Evolutionary conservation across 257 asterid species (phyloP), one percentile per base, ranked within the genome.

Genomic region (Marsdenia floribunda): DNA sequence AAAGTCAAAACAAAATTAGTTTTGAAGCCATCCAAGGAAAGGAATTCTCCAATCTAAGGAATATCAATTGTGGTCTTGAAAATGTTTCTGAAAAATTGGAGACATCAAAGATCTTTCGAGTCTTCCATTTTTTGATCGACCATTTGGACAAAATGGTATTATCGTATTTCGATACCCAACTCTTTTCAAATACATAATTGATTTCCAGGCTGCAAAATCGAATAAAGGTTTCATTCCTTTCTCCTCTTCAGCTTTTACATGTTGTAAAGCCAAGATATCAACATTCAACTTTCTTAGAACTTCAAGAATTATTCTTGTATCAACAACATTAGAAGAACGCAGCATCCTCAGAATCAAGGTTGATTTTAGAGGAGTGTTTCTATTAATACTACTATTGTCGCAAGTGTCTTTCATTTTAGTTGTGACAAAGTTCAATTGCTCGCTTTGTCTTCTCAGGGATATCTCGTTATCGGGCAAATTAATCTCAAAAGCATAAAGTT

Each of bases 161-260:
- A 4, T 98, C 99, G 73, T 85, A 94, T 18, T 92, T 97, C 19
- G 98, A 98, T 5, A 98, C 98, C 99, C 99, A 94, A 42, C 98
- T 92, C 76, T 94, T 98, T 1, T 98, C 99, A 80, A 94, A 94
- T 1, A 90, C 98, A 76, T 90, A 94, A 60, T 85, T 81, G 98
- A 94, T 94, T 72, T 97, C 98, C 70, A 73, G 76, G 97, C 96
- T 5, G 58, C 83, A 18, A 94, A 86, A 80, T 89, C 96, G 3
- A 98, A 94, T 38, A 94, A 76, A 5, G 99, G 99, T 80, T 84
- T 85, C 99, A 94, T 94, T 21, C 83, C 84, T 83, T 87, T 92
- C 80, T 94, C 98, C 46, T 94, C 99, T 82, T 92, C 98, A 8
- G 98, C 99, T 71, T 88, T 94, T 75, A 94, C 99, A 72, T 92